Conservation (phyloP, 2,329 filamentous ascomycete genomes). For the Epichloe brachyelytri region DNA sequence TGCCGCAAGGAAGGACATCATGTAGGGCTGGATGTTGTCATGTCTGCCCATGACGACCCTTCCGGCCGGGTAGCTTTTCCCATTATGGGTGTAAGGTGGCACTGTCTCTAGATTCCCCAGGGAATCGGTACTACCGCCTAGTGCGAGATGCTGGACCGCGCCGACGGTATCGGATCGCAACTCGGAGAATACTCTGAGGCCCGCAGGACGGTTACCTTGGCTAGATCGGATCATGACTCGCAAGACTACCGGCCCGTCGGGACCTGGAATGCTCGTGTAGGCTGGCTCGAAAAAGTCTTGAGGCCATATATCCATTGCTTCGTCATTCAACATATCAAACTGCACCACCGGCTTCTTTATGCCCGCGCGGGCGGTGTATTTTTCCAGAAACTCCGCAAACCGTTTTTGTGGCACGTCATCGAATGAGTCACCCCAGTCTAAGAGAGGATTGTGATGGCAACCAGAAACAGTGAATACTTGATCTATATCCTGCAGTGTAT, state of each 20-base stretch:
- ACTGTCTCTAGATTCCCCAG: constrained; percentile 26
- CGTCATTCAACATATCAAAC: neutral
- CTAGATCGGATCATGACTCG: constrained; percentile 16
- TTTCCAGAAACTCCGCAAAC: neutral
- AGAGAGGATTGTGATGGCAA: no score
- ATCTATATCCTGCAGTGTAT: constrained; percentile 20
- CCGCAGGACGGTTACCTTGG: constrained; percentile 12
- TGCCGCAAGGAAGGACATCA: constrained; percentile 16
- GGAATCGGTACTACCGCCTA: constrained; percentile 10
- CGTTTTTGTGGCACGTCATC: neutral
- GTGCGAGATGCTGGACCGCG: constrained; percentile 16
- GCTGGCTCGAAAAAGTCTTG: constrained; percentile 28
- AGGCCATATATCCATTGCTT: constrained; percentile 19
- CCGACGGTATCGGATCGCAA: constrained; percentile 18
- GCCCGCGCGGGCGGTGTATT: neutral
- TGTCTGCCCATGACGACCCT: constrained; percentile 11
- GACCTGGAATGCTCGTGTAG: constrained; percentile 24
- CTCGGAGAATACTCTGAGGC: constrained; percentile 20
- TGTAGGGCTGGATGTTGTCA: constrained; percentile 2
- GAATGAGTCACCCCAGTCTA: no score
- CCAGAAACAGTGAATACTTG: constrained; percentile 12
- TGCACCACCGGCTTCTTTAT: constrained; percentile 3
- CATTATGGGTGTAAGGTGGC: constrained; percentile 16
- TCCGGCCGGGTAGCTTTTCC: constrained; percentile 11
- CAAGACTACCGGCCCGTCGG: constrained; percentile 13